phyloP scores from a whole-genome alignment of 495 filamentous ascomycete species.

The Penicillium verhagenii region DNA sequence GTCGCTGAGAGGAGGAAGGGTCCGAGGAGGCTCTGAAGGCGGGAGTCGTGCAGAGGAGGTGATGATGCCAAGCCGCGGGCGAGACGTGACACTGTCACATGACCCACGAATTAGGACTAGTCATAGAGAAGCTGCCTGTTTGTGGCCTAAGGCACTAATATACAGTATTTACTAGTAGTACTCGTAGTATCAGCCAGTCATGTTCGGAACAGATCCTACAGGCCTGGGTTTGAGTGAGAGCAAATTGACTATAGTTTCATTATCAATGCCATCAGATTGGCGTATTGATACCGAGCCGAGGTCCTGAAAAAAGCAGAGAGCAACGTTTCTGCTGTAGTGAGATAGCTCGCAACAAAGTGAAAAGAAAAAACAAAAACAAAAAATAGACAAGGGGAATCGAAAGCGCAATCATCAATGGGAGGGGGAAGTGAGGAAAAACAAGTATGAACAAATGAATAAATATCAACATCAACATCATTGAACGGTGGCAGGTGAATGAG shows the following conservation, averaged over 20 bases:
- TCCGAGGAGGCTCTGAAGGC: conserved; percentile 22
- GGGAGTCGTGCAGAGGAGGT: conserved; percentile 35
- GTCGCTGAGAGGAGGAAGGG: conserved; percentile 19
- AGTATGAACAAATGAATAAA: conserved; percentile 32
- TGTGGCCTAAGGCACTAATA: neutral
- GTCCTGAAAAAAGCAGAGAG: neutral
- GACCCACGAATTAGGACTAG: conserved; percentile 29
- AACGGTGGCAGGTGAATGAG: neutral
- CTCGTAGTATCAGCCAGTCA: no score
- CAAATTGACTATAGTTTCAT: conserved; percentile 6
- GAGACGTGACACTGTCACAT: conserved; percentile 37
- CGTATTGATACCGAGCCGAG: neutral
- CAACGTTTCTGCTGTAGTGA: neutral
- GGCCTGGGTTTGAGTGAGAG: neutral
- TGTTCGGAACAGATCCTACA: neutral
- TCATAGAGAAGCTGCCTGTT: neutral
- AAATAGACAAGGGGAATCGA: conserved; percentile 36
- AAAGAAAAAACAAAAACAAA: conserved; percentile 17
- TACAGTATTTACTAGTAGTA: neutral
- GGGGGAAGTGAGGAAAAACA: conserved; percentile 11
- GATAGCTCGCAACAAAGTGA: conserved; percentile 4
- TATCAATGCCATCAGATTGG: conserved; percentile 3
- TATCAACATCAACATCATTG: conserved; percentile 31
- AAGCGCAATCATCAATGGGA: conserved; percentile 26
- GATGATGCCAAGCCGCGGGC: conserved; percentile 44